Conservation (phyloP, 306 rosid genomes). For the Pueraria montana region DNA sequence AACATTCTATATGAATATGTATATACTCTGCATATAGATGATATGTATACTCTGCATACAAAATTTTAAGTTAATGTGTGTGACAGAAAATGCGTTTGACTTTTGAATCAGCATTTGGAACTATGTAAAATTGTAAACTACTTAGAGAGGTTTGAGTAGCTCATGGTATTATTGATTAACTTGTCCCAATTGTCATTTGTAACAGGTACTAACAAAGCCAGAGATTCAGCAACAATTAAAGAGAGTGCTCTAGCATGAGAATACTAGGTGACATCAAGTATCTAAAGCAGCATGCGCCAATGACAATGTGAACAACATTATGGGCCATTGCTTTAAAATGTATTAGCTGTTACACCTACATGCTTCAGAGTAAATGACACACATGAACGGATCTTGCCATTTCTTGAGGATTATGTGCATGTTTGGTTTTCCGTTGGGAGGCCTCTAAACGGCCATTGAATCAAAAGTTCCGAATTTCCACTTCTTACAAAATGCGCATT, state of each 20-base stretch:
- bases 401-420: background rate
- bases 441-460: too few relatives aligned
- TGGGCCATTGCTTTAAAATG: background rate
- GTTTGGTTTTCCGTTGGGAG: too few relatives aligned
- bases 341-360: background rate
- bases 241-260: slow-evolving; percentile 52
- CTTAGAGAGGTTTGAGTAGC: slow-evolving; percentile 8
- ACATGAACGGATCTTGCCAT: slow-evolving; percentile 29
- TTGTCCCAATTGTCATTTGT: slow-evolving; percentile 38
- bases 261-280: slow-evolving; percentile 17
- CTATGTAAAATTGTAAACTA: slow-evolving; percentile 34
- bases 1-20: slow-evolving; percentile 12
- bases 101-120: slow-evolving; percentile 38
- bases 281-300: slow-evolving; percentile 25
- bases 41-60: too few relatives aligned
- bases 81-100: background rate
- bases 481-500: too few relatives aligned
- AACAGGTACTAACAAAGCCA: slow-evolving; percentile 48
- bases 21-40: slow-evolving; percentile 16
- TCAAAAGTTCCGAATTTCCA: too few relatives aligned
- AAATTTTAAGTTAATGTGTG: background rate
- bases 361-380: slow-evolving; percentile 17
- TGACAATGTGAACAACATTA: slow-evolving; percentile 4
- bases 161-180: background rate
- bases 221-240: slow-evolving; percentile 51